Evolutionary conservation across 176 grass and related monocot genomes (phyloP).

Genomic region (Aegilops bicornis): DNA sequence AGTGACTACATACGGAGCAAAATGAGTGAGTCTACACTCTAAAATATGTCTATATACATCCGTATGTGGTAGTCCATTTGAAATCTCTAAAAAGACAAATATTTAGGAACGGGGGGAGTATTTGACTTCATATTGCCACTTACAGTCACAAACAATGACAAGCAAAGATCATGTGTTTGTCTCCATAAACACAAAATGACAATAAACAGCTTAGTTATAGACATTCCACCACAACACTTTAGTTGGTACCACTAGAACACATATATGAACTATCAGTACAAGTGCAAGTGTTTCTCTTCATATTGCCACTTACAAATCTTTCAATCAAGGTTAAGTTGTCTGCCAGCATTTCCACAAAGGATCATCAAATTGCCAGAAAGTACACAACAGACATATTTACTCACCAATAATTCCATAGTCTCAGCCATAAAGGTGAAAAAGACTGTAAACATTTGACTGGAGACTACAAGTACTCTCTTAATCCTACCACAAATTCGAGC

Average conservation of each 20-base stretch:
- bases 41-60: no score
- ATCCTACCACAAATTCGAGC: not conserved
- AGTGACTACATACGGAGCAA: no score
- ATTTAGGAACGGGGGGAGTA: no score
- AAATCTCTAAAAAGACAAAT: no score
- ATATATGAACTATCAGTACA: not conserved
- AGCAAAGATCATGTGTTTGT: not conserved
- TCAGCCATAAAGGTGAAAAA: not conserved
- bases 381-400: not conserved
- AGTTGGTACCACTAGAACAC: not conserved
- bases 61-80: no score
- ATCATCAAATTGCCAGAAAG: not conserved
- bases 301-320: not conserved
- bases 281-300: not conserved
- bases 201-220: not conserved
- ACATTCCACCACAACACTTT: not conserved
- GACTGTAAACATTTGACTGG: not conserved
- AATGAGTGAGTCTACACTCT: no score
- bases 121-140: no score
- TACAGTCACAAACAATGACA: not conserved
- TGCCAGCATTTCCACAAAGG: not conserved
- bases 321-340: not conserved
- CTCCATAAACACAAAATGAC: not conserved
- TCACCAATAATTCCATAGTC: not conserved
- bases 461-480: not conserved